Base-by-base conservation (phyloP, 225 moss, liverwort and hornwort species). In the Rhytidiadelphus loreus region DNA sequence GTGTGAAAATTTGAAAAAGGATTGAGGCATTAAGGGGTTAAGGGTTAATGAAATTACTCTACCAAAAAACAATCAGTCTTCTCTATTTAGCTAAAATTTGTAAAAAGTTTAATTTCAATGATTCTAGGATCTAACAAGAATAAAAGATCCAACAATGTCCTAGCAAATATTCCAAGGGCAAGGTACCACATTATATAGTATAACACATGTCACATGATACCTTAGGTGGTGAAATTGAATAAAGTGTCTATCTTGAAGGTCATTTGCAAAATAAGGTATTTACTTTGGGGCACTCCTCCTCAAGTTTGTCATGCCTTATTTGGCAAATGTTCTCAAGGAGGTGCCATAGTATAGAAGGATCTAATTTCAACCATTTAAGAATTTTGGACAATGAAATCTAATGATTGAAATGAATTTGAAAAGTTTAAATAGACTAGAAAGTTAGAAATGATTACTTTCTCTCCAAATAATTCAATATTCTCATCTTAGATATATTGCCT, bases 281-380 rank as follows among this genome's bases (percentile, higher is more conserved):
- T 0, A 25, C 2, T 4, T 41, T 25, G 24, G 2, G 22, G 4
- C 12, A n/a, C 7, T 12, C 7, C 8, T 68, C 25, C 3, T 41
- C 8, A 70, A 39, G 5, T 41, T 70, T 70, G 41, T 25, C 0
- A 2, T 70, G 0, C 25, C 1, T 70, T 24, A 14, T 14, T 41
- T 70, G 14, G 25, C 9, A 70, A 41, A 70, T 70, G 3, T 1
- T 70, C 3, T 41, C 41, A 70, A 41, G 2, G 70, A 41, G 3
- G 24, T 70, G 70, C 8, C 8, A 70, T 70, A 24, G 8, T 8
- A 0, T 41, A 14, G 12, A 41, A 0, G 70, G 11, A 1, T 1
- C 25, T 70, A 41, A 13, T 70, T 41, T 70, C 2, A 1, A 70
- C 1, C 3, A 70, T 14, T 70, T 41, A 8, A 70, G 5, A 69